Percentiles rank a stretch among this genome's conserved stretches.
Conservation (phyloP, 2,329 filamentous ascomycete genomes). For the Colletotrichum liriopes region DNA sequence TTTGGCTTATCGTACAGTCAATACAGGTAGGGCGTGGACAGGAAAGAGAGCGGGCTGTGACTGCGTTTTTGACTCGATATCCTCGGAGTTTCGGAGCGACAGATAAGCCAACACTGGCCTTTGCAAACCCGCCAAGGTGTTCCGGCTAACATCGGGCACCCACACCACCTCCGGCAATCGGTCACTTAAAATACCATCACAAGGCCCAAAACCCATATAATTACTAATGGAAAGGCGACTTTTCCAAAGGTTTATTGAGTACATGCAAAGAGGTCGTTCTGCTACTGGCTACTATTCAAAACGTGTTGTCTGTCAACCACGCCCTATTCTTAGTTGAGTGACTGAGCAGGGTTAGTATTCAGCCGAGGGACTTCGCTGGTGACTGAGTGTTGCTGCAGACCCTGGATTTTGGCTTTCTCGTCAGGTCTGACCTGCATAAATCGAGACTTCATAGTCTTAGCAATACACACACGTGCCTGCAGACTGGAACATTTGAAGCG, state of each 20-base stretch:
- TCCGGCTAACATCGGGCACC: slow-evolving; percentile 33
- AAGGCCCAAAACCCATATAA: slow-evolving; percentile 12
- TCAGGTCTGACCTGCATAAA: not conserved
- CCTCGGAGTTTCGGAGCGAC: slow-evolving; percentile 5
- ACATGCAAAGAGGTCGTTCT: not conserved
- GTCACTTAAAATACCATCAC: slow-evolving; percentile 23
- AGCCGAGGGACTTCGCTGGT: not conserved
- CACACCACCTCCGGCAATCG: slow-evolving; percentile 31
- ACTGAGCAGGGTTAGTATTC: not conserved
- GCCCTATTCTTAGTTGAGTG: not conserved
- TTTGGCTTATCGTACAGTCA: not conserved
- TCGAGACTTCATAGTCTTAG: not conserved
- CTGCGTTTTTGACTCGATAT: not conserved
- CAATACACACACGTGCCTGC: not conserved
- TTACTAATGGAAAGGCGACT: slow-evolving; percentile 12
- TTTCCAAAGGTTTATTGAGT: not conserved
- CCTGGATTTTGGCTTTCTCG: not conserved
- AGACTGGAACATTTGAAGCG: not conserved
- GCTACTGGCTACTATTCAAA: not conserved
- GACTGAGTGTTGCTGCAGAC: not conserved
- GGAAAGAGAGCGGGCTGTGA: not conserved
- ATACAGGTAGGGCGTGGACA: no score
- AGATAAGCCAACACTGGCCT: slow-evolving; percentile 24
- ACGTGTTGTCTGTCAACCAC: not conserved
- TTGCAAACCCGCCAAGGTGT: slow-evolving; percentile 17